Percentiles rank a stretch among this genome's conserved stretches.
These are phyloP conservation scores for Davidsoniella virescens DNA, from an alignment of 2,329 filamentous ascomycete genomes.

Conservation along the genomic window DNA sequence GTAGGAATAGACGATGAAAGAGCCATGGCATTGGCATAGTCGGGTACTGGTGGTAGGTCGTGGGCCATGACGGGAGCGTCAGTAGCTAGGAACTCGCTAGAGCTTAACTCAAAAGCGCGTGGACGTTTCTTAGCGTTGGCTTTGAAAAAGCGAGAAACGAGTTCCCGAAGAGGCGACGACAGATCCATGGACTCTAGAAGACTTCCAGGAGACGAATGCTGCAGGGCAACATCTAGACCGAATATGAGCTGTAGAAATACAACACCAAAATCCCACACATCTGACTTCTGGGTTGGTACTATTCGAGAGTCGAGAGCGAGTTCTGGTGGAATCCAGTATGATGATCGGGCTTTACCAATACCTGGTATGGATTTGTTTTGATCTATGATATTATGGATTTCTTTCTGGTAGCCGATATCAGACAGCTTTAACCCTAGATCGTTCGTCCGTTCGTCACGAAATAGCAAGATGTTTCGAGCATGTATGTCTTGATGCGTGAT, in stretches of 20 bases:
- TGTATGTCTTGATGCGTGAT: constrained; percentile 75
- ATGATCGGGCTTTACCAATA: constrained; percentile 49
- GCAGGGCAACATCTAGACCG: constrained; percentile 58
- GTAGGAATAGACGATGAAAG: constrained; percentile 26
- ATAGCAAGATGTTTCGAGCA: constrained; percentile 61
- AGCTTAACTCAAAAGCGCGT: constrained; percentile 57
- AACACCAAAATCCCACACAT: constrained; percentile 89
- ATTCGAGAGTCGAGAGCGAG: constrained; percentile 44
- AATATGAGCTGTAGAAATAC: constrained; percentile 90
- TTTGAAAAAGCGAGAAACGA: constrained; percentile 73
- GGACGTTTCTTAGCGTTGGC: constrained; percentile 70
- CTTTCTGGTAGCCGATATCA: constrained; percentile 54
- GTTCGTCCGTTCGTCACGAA: constrained; percentile 45
- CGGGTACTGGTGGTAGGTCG: constrained; percentile 22
- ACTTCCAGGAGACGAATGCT: constrained; percentile 62
- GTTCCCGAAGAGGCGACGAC: constrained; percentile 60
- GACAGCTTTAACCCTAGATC: constrained; percentile 59
- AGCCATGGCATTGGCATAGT: constrained; percentile 7
- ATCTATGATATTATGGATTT: constrained; percentile 44
- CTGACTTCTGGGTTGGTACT: constrained; percentile 60
- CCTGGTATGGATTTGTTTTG: constrained; percentile 36
- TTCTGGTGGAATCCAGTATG: constrained; percentile 74
- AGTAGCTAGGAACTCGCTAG: constrained; percentile 49
- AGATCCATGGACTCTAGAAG: constrained; percentile 56
- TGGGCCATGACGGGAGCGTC: constrained; percentile 42